A percentile compares a stretch with the other conserved stretches of the same genome.
Conservation (phyloP, 2,329 filamentous ascomycete species). For the Ilyonectria robusta region DNA sequence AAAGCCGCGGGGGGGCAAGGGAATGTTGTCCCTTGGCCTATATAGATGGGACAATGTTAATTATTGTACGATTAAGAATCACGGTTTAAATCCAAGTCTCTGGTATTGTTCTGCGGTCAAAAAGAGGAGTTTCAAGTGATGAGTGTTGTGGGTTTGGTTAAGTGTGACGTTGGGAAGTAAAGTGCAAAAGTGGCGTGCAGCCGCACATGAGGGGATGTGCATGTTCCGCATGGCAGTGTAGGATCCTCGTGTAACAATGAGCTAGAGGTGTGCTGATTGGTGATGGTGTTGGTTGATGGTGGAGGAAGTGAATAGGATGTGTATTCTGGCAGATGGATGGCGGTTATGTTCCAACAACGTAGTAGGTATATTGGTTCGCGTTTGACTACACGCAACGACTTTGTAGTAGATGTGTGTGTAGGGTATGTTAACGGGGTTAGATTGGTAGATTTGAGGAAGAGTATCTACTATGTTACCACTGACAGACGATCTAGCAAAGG, state of each 20-base stretch:
- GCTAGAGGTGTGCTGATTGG: constrained; percentile 11
- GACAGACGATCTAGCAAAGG: too few relatives aligned
- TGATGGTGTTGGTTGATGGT: neutral
- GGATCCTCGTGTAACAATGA: neutral
- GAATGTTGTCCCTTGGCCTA: constrained; percentile 23
- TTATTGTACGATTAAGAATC: constrained; percentile 47
- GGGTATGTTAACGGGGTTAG: neutral
- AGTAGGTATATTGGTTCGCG: neutral
- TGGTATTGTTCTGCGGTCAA: constrained; percentile 1
- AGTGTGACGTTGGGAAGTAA: constrained; percentile 1
- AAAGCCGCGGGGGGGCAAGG: constrained; percentile 1
- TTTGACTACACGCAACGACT: neutral
- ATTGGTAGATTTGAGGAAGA: too few relatives aligned
- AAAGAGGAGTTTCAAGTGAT: neutral
- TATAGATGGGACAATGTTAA: constrained; percentile 44
- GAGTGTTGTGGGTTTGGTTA: neutral
- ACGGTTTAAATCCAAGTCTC: constrained; percentile 34
- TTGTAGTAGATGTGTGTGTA: neutral
- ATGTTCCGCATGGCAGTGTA: constrained; percentile 11
- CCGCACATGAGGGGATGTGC: constrained; percentile 1
- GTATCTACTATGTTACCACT: too few relatives aligned
- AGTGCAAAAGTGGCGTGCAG: constrained; percentile 15
- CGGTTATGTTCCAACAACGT: neutral
- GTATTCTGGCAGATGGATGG: neutral
- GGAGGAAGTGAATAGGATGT: neutral